Evolutionary conservation across 2,329 filamentous ascomycete species (phyloP).

Genomic region (Alternaria metachromatica): DNA sequence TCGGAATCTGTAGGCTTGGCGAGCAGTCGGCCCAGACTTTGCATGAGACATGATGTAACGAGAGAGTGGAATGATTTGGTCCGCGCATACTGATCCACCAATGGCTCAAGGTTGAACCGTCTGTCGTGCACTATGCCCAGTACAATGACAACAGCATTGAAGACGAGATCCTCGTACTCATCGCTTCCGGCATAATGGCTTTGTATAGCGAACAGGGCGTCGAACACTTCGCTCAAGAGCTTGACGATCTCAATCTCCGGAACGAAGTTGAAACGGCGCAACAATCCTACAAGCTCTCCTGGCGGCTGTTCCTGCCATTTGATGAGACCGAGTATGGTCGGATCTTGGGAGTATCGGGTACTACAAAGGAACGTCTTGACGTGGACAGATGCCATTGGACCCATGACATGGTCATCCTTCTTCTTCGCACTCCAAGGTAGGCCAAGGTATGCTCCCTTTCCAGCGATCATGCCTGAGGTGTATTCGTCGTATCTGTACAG

Average conservation of each 20-base stretch:
- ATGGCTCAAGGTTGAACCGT: conserved; percentile 85
- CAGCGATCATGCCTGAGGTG: conserved; percentile 74
- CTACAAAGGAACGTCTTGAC: conserved; percentile 90
- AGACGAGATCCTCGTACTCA: conserved; percentile 90
- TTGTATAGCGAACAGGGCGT: conserved; percentile 88
- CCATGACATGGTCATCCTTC: conserved; percentile 76
- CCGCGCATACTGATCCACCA: conserved; percentile 91
- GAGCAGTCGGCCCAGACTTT: conserved; percentile 84
- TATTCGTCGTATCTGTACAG: conserved; percentile 92
- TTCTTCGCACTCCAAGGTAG: conserved; percentile 80
- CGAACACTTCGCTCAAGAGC: conserved; percentile 85
- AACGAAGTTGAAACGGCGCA: conserved; percentile 88
- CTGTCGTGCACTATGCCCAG: conserved; percentile 93
- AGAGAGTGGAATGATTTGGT: conserved; percentile 91
- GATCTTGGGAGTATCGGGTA: conserved; percentile 92
- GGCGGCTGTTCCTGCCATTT: conserved; percentile 82
- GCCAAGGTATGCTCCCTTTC: conserved; percentile 85
- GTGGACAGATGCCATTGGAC: conserved; percentile 78
- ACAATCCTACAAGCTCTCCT: conserved; percentile 73
- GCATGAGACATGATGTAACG: conserved; percentile 84
- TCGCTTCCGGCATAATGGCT: conserved; percentile 91
- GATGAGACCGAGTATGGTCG: conserved; percentile 80
- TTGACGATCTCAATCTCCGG: conserved; percentile 98
- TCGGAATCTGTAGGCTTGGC: conserved; percentile 83
- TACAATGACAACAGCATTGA: conserved; percentile 87